Base-by-base conservation (phyloP, 345 rosid species). In the Litchi chinensis region DNA sequence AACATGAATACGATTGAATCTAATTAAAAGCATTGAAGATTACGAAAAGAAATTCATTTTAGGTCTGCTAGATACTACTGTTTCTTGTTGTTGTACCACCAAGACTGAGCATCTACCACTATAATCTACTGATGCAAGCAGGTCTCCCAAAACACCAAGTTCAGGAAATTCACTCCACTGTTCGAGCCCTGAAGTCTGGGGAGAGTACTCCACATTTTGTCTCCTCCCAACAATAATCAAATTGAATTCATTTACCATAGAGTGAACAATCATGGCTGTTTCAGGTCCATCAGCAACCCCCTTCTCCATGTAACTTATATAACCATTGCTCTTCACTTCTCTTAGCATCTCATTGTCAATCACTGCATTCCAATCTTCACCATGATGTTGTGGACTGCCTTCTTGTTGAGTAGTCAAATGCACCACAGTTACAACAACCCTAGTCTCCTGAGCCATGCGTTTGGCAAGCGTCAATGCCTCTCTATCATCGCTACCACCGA, bases 101-200 rank as follows among this genome's bases (percentile, higher is more conserved):
- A 90, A 81, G 46, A 87, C 89, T 41, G 94, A 88, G 62, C 76
- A 86, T 72, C 59, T 82, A 62, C 81, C 37, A 7, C 48, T 21
- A 32, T 88, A 13, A 82, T 91, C 97, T 5, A 72, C 67, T 9
- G 95, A 88, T 16, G 94, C 90, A 44, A 92, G 88, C 65, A 90
- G 68, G 81, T 93, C 98, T 46, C 96, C 93, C 0, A 93, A 28
- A n/a, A 86, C 9, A 22, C 96, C 96, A 44, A 93, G 83, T 78
- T 93, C 96, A 0, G 93, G 90, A 64, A 86, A 77, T 74, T 93
- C 98, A 65, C 80, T 88, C 96, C 96, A 93, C 77, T 86, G 77
- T 1, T 64, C 79, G 43, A 91, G 81, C 0, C 95, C 95, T 0
- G 70, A 60, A 8, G 85, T 87, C 68, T 88, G 88, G 5, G 79